Evolutionary conservation across 2,329 filamentous ascomycete species (phyloP).

Genomic region (Rhynchosporium graminicola): DNA sequence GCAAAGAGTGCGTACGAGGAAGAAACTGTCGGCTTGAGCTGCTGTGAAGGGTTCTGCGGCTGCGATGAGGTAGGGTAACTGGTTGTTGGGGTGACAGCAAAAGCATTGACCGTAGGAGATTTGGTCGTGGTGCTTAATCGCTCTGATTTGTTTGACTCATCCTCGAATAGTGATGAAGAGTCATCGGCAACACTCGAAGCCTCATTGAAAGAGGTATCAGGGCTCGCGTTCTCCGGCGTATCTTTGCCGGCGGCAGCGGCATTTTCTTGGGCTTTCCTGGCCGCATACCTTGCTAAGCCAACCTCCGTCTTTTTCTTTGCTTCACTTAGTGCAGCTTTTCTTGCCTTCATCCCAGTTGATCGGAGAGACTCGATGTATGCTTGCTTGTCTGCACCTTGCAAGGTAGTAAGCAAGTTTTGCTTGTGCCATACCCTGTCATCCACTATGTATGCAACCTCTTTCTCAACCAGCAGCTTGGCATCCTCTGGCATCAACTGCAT

Average conservation of each 20-base stretch:
- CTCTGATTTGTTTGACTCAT: slow-evolving; percentile 9
- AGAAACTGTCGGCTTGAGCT: slow-evolving; percentile 44
- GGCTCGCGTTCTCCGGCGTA: slow-evolving; percentile 13
- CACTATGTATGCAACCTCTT: slow-evolving; percentile 74
- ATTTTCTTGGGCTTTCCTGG: slow-evolving; percentile 27
- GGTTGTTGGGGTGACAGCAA: slow-evolving; percentile 47
- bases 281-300: slow-evolving; percentile 35
- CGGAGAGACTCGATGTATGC: slow-evolving; percentile 62
- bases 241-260: slow-evolving; percentile 5
- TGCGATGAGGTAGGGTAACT: slow-evolving; percentile 45
- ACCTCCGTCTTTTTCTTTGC: slow-evolving; percentile 33
- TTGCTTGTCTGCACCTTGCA: slow-evolving; percentile 58
- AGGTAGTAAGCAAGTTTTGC: slow-evolving; percentile 55
- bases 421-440: slow-evolving; percentile 76
- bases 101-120: slow-evolving; percentile 28
- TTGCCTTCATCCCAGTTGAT: slow-evolving; percentile 48
- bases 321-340: slow-evolving; percentile 42
- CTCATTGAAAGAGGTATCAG: slow-evolving; percentile 13
- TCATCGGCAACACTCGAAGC: slow-evolving; percentile 14
- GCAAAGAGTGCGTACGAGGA: slow-evolving; percentile 74
- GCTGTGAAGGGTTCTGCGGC: slow-evolving; percentile 30
- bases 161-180: slow-evolving; percentile 31
- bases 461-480: slow-evolving; percentile 76
- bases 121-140: slow-evolving; percentile 39
- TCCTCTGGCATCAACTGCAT: slow-evolving; percentile 91